Evolutionary conservation across 2,329 filamentous ascomycete species (phyloP).

Genomic region (Ophiostoma sp.): DNA sequence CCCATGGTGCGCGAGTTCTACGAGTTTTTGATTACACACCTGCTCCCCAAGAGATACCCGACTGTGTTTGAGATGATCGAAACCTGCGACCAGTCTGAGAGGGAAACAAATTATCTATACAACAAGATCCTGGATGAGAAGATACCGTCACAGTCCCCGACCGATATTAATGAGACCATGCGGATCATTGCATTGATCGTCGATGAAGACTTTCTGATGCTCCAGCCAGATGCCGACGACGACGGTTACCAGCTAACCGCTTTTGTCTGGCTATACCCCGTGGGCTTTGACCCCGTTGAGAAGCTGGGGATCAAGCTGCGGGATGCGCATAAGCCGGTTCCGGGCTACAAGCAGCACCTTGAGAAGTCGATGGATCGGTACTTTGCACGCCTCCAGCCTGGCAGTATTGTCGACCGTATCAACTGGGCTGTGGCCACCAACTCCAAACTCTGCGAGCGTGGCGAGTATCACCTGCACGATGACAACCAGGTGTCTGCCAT

Average conservation of each 20-base stretch:
- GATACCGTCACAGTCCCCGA: not conserved
- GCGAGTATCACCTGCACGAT: conserved; percentile 25
- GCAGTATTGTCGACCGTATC: conserved; percentile 23
- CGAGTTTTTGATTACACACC: conserved; percentile 21
- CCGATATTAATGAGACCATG: conserved; percentile 17
- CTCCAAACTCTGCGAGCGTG: conserved; percentile 22
- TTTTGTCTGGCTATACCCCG: conserved; percentile 25
- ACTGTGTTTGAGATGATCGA: conserved; percentile 16
- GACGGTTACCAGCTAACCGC: conserved; percentile 23
- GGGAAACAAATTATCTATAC: not conserved
- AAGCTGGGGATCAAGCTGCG: conserved; percentile 25
- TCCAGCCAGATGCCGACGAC: conserved; percentile 22
- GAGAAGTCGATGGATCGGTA: conserved; percentile 25
- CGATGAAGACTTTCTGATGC: conserved; percentile 27
- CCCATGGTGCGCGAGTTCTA: conserved; percentile 25
- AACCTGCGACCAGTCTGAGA: not conserved
- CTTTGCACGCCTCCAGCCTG: conserved; percentile 21
- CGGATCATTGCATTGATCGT: conserved; percentile 21
- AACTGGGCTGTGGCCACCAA: conserved; percentile 26
- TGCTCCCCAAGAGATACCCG: conserved; percentile 24
- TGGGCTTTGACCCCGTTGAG: conserved; percentile 24
- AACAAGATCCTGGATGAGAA: not conserved
- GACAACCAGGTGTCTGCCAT: conserved; percentile 17
- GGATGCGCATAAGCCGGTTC: conserved; percentile 23
- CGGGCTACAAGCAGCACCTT: conserved; percentile 25